Base-by-base conservation (phyloP, 2,329 filamentous ascomycete genomes). In the Monosporascus sp. region DNA sequence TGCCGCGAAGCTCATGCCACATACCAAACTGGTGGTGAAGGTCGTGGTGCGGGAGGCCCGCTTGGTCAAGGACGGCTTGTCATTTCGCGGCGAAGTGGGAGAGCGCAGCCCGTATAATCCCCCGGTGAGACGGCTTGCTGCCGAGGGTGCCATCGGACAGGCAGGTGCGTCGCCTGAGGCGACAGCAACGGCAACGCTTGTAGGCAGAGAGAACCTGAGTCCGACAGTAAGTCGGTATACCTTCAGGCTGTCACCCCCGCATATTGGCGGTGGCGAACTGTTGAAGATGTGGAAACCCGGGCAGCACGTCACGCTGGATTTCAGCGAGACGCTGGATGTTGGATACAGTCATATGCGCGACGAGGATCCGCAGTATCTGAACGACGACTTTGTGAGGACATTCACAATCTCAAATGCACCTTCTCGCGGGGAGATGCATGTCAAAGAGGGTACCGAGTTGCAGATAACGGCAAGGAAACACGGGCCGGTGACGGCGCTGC, bases 281-380 rank as follows among this genome's bases (percentile, higher is more conserved):
- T 54, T 74, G 0, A 53, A 52, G 25, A 50, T 49, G 1, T 91
- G 89, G 81, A 74, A 69, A 24, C 75, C 89, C 0, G 90, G 90
- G 0, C 89, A 95, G 64, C 89, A 94, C 69, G 80, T 89, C 18
- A 90, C 88, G 1, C 70, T 96, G 2, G 85, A 88, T 55, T 91
- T 95, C 62, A 75, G 78, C 14, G 67, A 76, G 0, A 85, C 92
- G 61, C 73, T 96, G 1, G 83, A 88, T 57, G 68, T 77, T 11
- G 90, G 90, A 1, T 96, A 90, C 68, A 82, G 79, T 48, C 91
- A 96, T 66, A 96, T 96, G 90, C 77, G 84, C 3, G 86, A 95
- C 57, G 83, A 88, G 53, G 89, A 95, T 59, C 90, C 90, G 5
- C 78, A 79, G 58, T 88, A 84, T 60, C 68, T 96, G 17, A 96